Evolutionary conservation across 257 asterid genomes (phyloP).

Genomic region (Solanum rostratum): DNA sequence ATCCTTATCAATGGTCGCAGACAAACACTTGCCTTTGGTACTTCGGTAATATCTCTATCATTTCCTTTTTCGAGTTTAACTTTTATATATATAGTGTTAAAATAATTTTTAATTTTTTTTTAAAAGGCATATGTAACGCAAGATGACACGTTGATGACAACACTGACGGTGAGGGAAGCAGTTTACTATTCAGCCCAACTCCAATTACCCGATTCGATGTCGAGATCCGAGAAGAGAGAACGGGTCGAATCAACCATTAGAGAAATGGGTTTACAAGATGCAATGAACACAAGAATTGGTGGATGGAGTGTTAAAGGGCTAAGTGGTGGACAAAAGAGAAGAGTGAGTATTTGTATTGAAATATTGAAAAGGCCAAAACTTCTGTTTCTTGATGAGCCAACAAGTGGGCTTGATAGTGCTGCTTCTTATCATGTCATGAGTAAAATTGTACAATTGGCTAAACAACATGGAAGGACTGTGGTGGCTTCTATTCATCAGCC

Average conservation of each 20-base stretch:
- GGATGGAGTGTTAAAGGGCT: constrained; percentile 59
- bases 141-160: constrained; percentile 46
- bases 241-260: constrained; percentile 33
- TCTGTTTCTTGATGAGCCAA: constrained; percentile 50
- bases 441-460: constrained; percentile 26
- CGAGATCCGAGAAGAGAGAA: constrained; percentile 27
- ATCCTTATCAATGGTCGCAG: constrained; percentile 51
- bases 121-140: constrained; percentile 53
- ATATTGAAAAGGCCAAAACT: constrained; percentile 44
- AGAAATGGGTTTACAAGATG: constrained; percentile 51
- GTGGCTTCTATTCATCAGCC: constrained; percentile 49
- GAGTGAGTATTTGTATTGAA: constrained; percentile 54
- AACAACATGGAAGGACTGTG: constrained; percentile 21
- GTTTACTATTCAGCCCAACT: constrained; percentile 46
- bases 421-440: constrained; percentile 47
- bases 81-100: background rate
- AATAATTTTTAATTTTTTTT: accelerated
- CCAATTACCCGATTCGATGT: constrained; percentile 39
- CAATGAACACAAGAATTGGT: constrained; percentile 43
- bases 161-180: constrained; percentile 49
- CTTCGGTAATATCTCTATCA: too few species aligned
- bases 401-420: constrained; percentile 53
- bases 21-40: constrained; percentile 52
- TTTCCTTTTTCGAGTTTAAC: background rate
- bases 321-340: constrained; percentile 55